Base-by-base conservation (phyloP, 768 basidiomycete species). In the Dacryopinax spathularia region DNA sequence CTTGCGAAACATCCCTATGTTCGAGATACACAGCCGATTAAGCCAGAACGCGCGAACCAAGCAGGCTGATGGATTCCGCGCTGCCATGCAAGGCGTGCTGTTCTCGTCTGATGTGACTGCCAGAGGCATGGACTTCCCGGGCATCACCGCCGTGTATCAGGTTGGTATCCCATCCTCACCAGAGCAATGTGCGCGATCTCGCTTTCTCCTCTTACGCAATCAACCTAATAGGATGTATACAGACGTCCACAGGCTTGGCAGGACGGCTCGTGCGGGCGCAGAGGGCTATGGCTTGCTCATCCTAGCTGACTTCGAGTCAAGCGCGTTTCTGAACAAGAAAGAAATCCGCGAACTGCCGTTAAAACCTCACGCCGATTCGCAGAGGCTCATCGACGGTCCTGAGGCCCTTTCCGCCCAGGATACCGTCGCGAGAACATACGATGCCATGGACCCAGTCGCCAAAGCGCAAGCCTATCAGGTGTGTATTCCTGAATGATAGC, bases 111-210 rank as follows among this genome's bases (percentile, higher is more conserved):
- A 84, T 66, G 82, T 84, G 22, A 81, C 80, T 41, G 82, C 85
- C 1, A 75, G 86, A 20, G 86, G 86, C 6, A 82, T 87, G 75
- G 85, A 87, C 71, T 83, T 86, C 70, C 83, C 84, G 2, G 81
- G 81, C 18, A 82, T 87, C 6, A 82, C 84, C 0, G 76, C 80
- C 0, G 80, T 87, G 44, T 68, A 85, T 6, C 85, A 87, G 69
- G 71, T 74, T 62, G 75, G 75, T 25, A 66, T 75, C 9, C 77
- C 77, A 6, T 69, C 67, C 60, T 69, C 65, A 29, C 63, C 69
- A 4, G 75, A 76, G 67, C 75, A 76, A 66, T 76, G 71, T 74
- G 60, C 64, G 70, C 36, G 61, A n/a, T n/a, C n/a, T 63, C 39
- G 64, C 64, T 66, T 64, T 61, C 37, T 35, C 56, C 20, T 1